Conservation (phyloP, 2,329 filamentous ascomycete species). For the Mycogone perniciosa region DNA sequence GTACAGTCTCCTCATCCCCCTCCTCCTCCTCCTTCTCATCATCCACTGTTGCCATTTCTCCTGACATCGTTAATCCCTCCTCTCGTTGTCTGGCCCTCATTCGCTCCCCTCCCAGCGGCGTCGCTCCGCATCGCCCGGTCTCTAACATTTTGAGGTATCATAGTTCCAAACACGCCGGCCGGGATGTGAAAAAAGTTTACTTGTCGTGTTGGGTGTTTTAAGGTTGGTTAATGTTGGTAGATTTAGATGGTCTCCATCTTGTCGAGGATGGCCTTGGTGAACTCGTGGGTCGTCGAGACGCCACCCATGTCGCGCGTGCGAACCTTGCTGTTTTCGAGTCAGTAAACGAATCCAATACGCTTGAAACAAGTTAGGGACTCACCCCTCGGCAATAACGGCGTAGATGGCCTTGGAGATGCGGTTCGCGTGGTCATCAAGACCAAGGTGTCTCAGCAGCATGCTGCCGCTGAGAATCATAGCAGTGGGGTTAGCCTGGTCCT, state of each 20-base stretch:
- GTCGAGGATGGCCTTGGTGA: slow-evolving; percentile 87
- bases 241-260: slow-evolving; percentile 79
- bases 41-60: background rate
- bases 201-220: slow-evolving; percentile 12
- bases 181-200: slow-evolving; percentile 7
- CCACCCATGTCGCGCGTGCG: slow-evolving; percentile 97
- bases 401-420: slow-evolving; percentile 85
- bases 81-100: background rate
- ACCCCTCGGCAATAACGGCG: slow-evolving; percentile 81
- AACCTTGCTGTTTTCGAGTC: slow-evolving; percentile 56
- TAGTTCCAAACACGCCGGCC: slow-evolving; percentile 7
- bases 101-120: slow-evolving; percentile 4
- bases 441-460: slow-evolving; percentile 96
- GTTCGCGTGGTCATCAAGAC: slow-evolving; percentile 96
- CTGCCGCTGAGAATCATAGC: slow-evolving; percentile 90
- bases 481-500: slow-evolving; percentile 97
- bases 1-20: too few species aligned
- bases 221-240: slow-evolving; percentile 10
- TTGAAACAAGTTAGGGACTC: slow-evolving; percentile 32
- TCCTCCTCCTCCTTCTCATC: background rate
- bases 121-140: slow-evolving; percentile 5
- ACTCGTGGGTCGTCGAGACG: slow-evolving; percentile 81
- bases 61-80: background rate
- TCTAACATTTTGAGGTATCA: slow-evolving; percentile 11
- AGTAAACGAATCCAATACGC: slow-evolving; percentile 24